Evolutionary conservation across 2,329 filamentous ascomycete genomes (phyloP).

Genomic region (Fusarium coicis): DNA sequence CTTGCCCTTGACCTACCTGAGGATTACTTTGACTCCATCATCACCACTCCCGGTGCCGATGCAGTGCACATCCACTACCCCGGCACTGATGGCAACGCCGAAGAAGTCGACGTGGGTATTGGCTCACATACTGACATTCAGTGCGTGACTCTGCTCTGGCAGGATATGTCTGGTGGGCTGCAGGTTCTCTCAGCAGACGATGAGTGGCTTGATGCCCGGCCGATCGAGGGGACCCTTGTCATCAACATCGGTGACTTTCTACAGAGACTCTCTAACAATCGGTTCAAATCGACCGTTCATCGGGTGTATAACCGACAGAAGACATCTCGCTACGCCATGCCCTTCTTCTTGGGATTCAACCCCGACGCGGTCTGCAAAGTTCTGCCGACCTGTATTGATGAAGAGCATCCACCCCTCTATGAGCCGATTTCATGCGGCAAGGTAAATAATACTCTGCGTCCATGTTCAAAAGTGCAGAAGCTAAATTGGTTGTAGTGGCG

Average conservation of each 20-base stretch:
- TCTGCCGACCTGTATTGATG: neutral
- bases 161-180: conserved; percentile 8
- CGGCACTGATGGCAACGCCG: neutral
- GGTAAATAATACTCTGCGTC: fast-evolving
- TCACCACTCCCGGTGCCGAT: conserved; percentile 1
- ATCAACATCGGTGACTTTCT: conserved; percentile 14
- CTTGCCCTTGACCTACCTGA: conserved; percentile 4
- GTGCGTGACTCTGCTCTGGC: conserved; percentile 16
- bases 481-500: neutral
- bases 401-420: conserved; percentile 1
- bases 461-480: fast-evolving
- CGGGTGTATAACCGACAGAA: conserved; percentile 11
- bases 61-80: conserved; percentile 20
- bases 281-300: conserved; percentile 13
- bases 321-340: conserved; percentile 6
- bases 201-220: conserved; percentile 11
- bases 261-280: neutral
- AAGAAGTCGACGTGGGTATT: conserved; percentile 2
- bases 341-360: neutral
- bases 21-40: conserved; percentile 7
- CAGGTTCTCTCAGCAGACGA: conserved; percentile 13
- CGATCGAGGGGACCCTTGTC: neutral
- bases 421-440: conserved; percentile 15
- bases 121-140: conserved; percentile 11
- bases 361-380: conserved; percentile 14